phyloP scores from a whole-genome alignment of 805 yeast genomes.

The Sporopachydermia lactativora region DNA sequence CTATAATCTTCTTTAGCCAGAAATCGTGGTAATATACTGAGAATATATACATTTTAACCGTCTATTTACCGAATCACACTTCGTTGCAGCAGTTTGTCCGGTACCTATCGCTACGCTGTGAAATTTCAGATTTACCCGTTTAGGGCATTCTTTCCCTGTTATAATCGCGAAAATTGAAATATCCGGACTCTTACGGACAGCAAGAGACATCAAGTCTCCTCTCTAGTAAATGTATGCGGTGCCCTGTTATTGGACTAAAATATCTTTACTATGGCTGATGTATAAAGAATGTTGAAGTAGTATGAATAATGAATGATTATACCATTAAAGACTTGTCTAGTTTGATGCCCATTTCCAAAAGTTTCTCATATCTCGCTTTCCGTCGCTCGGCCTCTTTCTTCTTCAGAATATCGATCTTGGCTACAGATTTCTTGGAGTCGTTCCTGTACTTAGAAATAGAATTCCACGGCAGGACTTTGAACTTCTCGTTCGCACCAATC shows the following conservation, averaged over 20 bases:
- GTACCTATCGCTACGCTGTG: no score
- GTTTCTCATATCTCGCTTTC: conserved; percentile 30
- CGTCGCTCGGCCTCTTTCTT: conserved; percentile 29
- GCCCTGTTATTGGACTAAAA: neutral
- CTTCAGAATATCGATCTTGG: conserved; percentile 41
- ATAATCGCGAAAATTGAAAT: no score
- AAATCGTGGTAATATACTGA: no score
- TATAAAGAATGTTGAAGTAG: neutral
- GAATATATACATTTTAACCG: no score
- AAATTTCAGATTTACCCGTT: no score
- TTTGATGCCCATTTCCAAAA: conserved; percentile 40
- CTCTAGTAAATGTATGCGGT: no score
- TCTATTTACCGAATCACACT: no score
- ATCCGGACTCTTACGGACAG: no score
- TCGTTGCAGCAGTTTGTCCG: no score
- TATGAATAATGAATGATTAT: neutral
- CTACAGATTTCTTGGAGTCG: conserved; percentile 43
- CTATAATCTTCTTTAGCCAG: no score
- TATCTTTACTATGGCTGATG: neutral
- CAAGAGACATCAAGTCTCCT: no score
- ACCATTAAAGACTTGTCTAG: conserved; percentile 1
- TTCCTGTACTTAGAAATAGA: conserved; percentile 36
- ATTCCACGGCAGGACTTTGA: conserved; percentile 44
- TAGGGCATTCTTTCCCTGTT: no score
- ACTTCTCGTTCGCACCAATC: conserved; percentile 39